Evolutionary conservation across 2,329 filamentous ascomycete genomes (phyloP).

Genomic region (Emergomyces pasteurianus): DNA sequence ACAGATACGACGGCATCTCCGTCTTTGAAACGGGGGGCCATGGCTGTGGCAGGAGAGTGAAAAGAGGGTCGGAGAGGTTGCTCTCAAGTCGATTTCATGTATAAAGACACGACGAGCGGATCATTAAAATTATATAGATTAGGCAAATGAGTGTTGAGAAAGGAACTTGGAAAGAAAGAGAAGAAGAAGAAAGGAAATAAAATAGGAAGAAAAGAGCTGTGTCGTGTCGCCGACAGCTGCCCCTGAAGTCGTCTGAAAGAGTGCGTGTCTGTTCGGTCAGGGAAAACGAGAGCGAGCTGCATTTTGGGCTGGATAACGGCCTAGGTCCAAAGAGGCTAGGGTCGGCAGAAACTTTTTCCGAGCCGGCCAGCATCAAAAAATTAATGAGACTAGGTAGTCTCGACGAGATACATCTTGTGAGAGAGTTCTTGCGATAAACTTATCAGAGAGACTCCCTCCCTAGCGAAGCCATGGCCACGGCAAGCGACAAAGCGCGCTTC

Average conservation of each 20-base stretch:
- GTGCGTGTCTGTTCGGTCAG: neutral
- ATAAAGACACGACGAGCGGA: conserved; percentile 6
- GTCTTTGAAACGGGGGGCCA: conserved; percentile 51
- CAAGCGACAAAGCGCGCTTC: conserved; percentile 89
- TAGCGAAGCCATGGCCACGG: conserved; percentile 53
- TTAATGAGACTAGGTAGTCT: neutral
- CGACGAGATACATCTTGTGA: neutral
- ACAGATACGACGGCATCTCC: conserved; percentile 51
- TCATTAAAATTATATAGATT: conserved; percentile 14
- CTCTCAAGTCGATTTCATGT: neutral
- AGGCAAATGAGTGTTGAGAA: conserved; percentile 10
- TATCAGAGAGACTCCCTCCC: neutral
- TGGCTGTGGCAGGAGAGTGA: conserved; percentile 25
- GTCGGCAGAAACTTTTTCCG: neutral
- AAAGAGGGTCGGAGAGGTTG: neutral
- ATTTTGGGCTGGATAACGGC: too few relatives aligned
- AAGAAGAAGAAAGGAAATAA: conserved; percentile 6
- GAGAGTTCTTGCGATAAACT: neutral
- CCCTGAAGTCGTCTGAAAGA: neutral
- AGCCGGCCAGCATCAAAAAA: neutral
- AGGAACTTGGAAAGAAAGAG: conserved; percentile 3
- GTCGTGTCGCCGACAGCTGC: neutral
- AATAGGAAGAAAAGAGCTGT: neutral
- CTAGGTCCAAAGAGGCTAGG: neutral
- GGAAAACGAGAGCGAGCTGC: neutral